Conservation (phyloP, 495 filamentous ascomycete species). For the Aspergillus sclerotioniger region DNA sequence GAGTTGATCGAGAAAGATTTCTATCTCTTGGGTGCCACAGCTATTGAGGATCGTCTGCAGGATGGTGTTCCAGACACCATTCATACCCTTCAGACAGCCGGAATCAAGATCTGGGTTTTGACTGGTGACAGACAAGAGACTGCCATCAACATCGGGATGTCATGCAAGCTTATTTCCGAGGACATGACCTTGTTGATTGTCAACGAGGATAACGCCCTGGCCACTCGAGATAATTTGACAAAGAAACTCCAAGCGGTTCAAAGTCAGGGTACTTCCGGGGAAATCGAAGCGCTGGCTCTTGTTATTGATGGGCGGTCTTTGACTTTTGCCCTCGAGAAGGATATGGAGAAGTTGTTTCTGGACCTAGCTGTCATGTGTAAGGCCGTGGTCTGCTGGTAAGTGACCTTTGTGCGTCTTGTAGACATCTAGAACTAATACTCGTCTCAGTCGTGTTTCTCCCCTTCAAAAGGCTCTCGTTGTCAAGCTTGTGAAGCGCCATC, state of each 20-base stretch:
- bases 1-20: slow-evolving; percentile 94
- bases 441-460: slow-evolving; percentile 82
- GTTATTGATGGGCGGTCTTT: slow-evolving; percentile 95
- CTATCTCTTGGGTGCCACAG: slow-evolving; percentile 88
- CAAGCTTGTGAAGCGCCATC: slow-evolving; percentile 95
- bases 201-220: slow-evolving; percentile 77
- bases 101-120: slow-evolving; percentile 98
- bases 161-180: slow-evolving; percentile 96
- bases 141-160: slow-evolving; percentile 99
- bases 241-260: slow-evolving; percentile 91
- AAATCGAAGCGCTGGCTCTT: slow-evolving; percentile 87
- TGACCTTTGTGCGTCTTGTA: slow-evolving; percentile 6
- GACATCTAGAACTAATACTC: slow-evolving; percentile 9
- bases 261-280: slow-evolving; percentile 69
- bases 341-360: slow-evolving; percentile 89
- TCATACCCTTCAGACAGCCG: slow-evolving; percentile 92
- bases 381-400: slow-evolving; percentile 92
- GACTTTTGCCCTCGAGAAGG: slow-evolving; percentile 90
- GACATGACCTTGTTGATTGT: slow-evolving; percentile 98
- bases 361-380: slow-evolving; percentile 96
- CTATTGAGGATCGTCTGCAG: slow-evolving; percentile 95
- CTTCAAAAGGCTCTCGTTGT: slow-evolving; percentile 97
- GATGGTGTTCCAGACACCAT: slow-evolving; percentile 99
- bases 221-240: slow-evolving; percentile 78
- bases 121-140: slow-evolving; percentile 98